A percentile compares a stretch with the other conserved stretches of the same genome.
Evolutionary conservation across 139 green algal species (phyloP).

Genomic region (Chlorella sorokiniana): DNA sequence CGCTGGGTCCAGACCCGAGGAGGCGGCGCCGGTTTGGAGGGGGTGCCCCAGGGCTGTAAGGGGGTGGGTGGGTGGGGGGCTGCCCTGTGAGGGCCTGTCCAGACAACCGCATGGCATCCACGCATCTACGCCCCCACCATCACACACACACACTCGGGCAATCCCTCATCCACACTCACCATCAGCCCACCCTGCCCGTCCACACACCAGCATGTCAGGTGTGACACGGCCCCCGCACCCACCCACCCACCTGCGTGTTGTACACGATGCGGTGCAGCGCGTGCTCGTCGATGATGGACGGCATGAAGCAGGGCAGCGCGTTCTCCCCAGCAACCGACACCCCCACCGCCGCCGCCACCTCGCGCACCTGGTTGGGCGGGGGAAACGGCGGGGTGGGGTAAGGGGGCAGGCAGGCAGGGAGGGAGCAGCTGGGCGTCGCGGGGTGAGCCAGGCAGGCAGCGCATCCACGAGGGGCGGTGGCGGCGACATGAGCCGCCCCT

Average conservation of each 20-base stretch:
- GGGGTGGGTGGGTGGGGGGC: neutral
- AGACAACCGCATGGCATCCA: no score
- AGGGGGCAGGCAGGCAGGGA: neutral
- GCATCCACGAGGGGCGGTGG: neutral
- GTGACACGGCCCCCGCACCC: neutral
- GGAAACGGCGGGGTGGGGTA: neutral
- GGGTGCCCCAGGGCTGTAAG: constrained; percentile 30
- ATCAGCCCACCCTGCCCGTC: neutral
- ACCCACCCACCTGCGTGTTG: constrained; percentile 31
- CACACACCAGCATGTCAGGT: neutral
- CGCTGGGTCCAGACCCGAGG: neutral
- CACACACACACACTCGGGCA: no score
- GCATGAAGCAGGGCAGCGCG: constrained; percentile 85
- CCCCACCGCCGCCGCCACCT: constrained; percentile 54
- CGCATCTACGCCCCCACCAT: neutral
- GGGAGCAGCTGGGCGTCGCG: no score
- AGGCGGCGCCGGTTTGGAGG: constrained; percentile 19
- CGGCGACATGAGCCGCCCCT: neutral
- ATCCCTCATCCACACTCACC: neutral
- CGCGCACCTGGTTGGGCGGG: constrained; percentile 61
- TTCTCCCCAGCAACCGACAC: constrained; percentile 91
- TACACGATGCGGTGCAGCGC: constrained; percentile 57
- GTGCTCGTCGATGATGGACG: constrained; percentile 57
- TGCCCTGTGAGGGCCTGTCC: neutral
- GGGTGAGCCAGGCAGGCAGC: neutral